Conservation (phyloP, 768 basidiomycete genomes). For the Rhizopogon salebrosus region DNA sequence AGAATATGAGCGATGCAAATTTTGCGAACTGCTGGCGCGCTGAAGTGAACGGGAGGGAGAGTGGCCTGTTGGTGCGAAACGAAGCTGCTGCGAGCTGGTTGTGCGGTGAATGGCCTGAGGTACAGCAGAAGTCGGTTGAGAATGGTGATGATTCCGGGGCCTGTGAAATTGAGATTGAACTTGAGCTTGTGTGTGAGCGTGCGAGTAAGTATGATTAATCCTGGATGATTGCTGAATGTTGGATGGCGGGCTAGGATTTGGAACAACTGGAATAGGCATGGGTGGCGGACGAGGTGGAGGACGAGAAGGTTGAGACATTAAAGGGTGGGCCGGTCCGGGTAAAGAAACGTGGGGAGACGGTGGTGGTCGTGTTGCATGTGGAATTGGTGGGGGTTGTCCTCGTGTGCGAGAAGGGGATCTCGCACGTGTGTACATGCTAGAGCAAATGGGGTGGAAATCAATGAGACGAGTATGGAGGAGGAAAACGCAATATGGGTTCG, state of each 20-base stretch:
- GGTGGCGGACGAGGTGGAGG: background rate
- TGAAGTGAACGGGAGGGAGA: background rate
- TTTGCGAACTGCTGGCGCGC: conserved; percentile 2
- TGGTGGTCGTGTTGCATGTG: conserved; percentile 13
- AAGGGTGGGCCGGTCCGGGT: background rate
- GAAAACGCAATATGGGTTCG: conserved; percentile 3
- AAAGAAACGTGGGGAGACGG: background rate
- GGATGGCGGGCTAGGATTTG: background rate
- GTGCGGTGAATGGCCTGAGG: conserved; percentile 7
- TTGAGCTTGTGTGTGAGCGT: background rate
- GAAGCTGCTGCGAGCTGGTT: conserved; percentile 5
- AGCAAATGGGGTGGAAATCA: conserved; percentile 8
- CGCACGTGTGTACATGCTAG: conserved; percentile 14
- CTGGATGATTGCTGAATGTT: conserved; percentile 2
- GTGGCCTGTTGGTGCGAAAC: background rate
- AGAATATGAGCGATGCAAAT: background rate
- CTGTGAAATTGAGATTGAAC: conserved; percentile 9
- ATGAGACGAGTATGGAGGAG: background rate
- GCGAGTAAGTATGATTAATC: conserved; percentile 3
- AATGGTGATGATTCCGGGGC: conserved; percentile 15
- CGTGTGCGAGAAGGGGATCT: background rate
- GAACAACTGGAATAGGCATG: conserved; percentile 5
- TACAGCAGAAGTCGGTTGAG: conserved; percentile 19
- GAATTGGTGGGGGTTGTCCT: background rate
- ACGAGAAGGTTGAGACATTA: background rate